Evolutionary conservation across 306 rosid genomes (phyloP).

Genomic region (Cicer yamashitae): DNA sequence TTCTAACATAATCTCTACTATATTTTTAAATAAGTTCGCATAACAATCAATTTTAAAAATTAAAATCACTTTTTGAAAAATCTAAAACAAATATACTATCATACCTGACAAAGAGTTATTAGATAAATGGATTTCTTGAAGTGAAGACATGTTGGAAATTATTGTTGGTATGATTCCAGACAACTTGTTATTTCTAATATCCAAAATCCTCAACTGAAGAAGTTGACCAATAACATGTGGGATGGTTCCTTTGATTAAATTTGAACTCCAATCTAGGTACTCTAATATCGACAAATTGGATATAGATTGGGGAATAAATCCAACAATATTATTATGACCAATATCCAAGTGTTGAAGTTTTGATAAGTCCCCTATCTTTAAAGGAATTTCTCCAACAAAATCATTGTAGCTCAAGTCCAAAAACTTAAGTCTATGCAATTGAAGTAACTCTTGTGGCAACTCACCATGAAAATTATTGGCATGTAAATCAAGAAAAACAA

Average conservation of each 20-base stretch:
- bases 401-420: too few species aligned
- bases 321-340: not conserved
- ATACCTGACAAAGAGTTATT: slow-evolving; percentile 29
- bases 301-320: not conserved
- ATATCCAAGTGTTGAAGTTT: slow-evolving; percentile 16
- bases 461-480: slow-evolving; percentile 1
- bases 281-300: slow-evolving; percentile 13
- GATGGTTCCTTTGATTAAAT: slow-evolving; percentile 27
- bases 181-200: not conserved
- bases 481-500: slow-evolving; percentile 29
- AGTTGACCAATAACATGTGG: slow-evolving; percentile 5
- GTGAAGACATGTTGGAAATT: slow-evolving; percentile 19
- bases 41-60: too few species aligned
- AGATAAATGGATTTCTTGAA: not conserved
- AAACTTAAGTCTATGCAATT: too few species aligned
- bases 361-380: not conserved
- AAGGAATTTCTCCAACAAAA: too few species aligned
- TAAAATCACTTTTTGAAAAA: too few species aligned
- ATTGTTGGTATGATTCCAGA: slow-evolving; percentile 18
- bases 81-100: too few species aligned
- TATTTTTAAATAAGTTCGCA: too few species aligned
- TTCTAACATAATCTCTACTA: too few species aligned
- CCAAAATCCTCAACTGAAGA: not conserved
- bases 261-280: not conserved
- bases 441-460: not conserved